Evolutionary conservation across 2,329 filamentous ascomycete genomes (phyloP).

Genomic region (Fonsecaea pedrosoi): DNA sequence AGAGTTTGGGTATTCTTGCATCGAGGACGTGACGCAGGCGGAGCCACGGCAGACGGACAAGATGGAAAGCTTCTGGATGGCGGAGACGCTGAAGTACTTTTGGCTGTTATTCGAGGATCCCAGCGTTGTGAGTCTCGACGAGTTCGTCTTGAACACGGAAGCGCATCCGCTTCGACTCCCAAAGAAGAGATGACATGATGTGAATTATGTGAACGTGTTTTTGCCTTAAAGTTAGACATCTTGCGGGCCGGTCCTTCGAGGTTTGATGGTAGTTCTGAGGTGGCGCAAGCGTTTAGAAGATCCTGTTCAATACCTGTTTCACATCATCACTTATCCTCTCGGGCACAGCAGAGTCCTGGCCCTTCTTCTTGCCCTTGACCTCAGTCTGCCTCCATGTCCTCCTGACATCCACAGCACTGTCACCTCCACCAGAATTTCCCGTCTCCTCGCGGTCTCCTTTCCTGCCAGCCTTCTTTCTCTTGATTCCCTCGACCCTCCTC

Average conservation of each 20-base stretch:
- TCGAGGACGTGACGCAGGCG: conserved; percentile 37
- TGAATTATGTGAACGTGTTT: neutral
- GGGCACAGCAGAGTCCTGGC: conserved; percentile 41
- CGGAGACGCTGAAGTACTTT: conserved; percentile 43
- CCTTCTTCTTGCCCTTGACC: conserved; percentile 41
- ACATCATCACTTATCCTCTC: conserved; percentile 47
- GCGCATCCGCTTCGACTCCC: conserved; percentile 37
- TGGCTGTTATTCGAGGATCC: conserved; percentile 41
- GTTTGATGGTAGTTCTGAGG: neutral
- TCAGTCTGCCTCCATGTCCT: conserved; percentile 53
- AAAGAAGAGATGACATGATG: conserved; percentile 5
- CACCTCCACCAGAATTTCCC: conserved; percentile 22
- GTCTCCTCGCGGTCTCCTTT: conserved; percentile 35
- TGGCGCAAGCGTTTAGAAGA: conserved; percentile 46
- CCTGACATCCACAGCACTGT: conserved; percentile 33
- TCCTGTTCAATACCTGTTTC: conserved; percentile 55
- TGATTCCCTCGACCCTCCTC: conserved; percentile 49
- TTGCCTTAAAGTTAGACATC: neutral
- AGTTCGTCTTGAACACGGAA: conserved; percentile 41
- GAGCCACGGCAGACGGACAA: conserved; percentile 31
- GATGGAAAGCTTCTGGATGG: conserved; percentile 43
- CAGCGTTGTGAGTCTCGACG: conserved; percentile 38
- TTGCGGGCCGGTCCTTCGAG: neutral
- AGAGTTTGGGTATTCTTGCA: conserved; percentile 49
- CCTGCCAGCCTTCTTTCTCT: conserved; percentile 53